Conservation (phyloP, 1,284 basidiomycete genomes). For the Trametes sp. region DNA sequence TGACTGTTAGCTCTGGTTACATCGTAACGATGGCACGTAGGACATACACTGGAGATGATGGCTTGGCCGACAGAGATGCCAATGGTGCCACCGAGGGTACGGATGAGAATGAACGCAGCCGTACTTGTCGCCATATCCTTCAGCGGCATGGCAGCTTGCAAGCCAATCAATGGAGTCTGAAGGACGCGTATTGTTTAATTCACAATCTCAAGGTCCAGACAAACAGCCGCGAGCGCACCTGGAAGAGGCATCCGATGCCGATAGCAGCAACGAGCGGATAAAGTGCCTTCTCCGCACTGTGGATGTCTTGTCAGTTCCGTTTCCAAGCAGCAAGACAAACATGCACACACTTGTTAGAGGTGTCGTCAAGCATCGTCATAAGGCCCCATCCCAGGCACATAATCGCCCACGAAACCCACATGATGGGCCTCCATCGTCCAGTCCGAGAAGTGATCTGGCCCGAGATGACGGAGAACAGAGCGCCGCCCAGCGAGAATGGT, state of each 20-base stretch:
- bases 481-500: conserved; percentile 72
- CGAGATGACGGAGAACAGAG: conserved; percentile 62
- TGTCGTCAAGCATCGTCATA: conserved; percentile 60
- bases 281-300: conserved; percentile 64
- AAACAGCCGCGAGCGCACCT: conserved; percentile 46
- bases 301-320: too few species aligned
- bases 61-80: conserved; percentile 78
- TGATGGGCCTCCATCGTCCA: conserved; percentile 68
- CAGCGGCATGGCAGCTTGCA: conserved; percentile 84
- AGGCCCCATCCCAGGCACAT: conserved; percentile 72
- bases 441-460: conserved; percentile 69
- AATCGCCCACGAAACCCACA: conserved; percentile 64
- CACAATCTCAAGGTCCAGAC: neutral
- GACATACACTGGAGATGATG: conserved; percentile 68
- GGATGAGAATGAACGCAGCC: conserved; percentile 72
- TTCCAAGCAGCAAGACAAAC: too few species aligned
- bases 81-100: conserved; percentile 81
- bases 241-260: conserved; percentile 72
- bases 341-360: conserved; percentile 51
- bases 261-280: conserved; percentile 66
- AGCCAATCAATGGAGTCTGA: conserved; percentile 69
- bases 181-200: too few species aligned
- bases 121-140: conserved; percentile 85
- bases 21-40: neutral
- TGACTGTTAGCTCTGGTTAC: neutral